Conservation (phyloP, 805 yeast genomes). For the Kockiozyma suomiensis region DNA sequence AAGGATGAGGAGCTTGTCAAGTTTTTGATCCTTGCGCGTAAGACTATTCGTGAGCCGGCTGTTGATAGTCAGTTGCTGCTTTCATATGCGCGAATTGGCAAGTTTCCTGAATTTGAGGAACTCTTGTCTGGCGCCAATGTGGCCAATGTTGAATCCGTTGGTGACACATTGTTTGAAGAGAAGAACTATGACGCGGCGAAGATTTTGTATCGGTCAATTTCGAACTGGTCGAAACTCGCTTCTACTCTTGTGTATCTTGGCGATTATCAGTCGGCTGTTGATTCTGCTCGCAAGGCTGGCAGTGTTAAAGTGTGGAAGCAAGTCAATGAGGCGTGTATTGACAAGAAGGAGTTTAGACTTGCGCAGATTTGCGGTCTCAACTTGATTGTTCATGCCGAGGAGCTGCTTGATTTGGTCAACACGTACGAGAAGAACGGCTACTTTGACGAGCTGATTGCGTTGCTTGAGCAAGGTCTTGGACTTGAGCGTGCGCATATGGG, state of each 20-base stretch:
- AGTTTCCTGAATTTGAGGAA: slow-evolving; percentile 76
- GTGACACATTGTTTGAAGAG: slow-evolving; percentile 82
- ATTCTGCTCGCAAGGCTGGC: slow-evolving; percentile 97
- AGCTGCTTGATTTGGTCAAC: slow-evolving; percentile 81
- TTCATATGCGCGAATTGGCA: slow-evolving; percentile 78
- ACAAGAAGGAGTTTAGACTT: slow-evolving; percentile 88
- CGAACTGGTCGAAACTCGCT: slow-evolving; percentile 94
- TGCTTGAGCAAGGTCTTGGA: slow-evolving; percentile 94
- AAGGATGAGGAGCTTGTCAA: slow-evolving; percentile 90
- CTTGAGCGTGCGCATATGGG: slow-evolving; percentile 99
- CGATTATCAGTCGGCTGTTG: slow-evolving; percentile 96
- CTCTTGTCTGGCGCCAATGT: slow-evolving; percentile 85
- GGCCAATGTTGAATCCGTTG: slow-evolving; percentile 88
- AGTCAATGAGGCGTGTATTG: slow-evolving; percentile 95
- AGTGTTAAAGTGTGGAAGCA: slow-evolving; percentile 95
- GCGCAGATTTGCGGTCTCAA: slow-evolving; percentile 99
- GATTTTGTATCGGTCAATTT: slow-evolving; percentile 77
- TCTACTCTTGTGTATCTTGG: slow-evolving; percentile 91
- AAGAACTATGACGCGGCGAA: slow-evolving; percentile 92
- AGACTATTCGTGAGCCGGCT: slow-evolving; percentile 83
- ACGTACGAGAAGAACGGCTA: slow-evolving; percentile 89
- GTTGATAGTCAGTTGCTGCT: slow-evolving; percentile 91
- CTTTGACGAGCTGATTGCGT: slow-evolving; percentile 85
- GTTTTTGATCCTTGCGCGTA: slow-evolving; percentile 88
- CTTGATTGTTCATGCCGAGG: slow-evolving; percentile 96